Base-by-base conservation (phyloP, 2,329 filamentous ascomycete species). In the Didymellaceae sp. region DNA sequence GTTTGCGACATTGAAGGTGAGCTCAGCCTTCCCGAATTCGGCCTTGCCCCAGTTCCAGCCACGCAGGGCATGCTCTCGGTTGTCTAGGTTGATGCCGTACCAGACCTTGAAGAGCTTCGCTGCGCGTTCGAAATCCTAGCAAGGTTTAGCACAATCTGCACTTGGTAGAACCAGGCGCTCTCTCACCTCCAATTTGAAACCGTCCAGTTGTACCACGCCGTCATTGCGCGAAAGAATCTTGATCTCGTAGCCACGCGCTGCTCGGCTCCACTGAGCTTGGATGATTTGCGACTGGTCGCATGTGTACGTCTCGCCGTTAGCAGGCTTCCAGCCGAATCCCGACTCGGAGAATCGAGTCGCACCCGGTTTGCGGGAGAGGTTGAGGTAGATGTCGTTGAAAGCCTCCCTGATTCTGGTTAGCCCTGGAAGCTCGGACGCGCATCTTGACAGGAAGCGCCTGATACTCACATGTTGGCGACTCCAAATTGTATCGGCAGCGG, bases 21-120 rank as follows among this genome's bases (percentile, higher is more conserved):
- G 84, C 78, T 99, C 94, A 45, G 91, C 88, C 76, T 97, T 96
- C 55, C 89, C 88, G 72, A 99, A 96, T 67, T 99, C 94, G 58
- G 91, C 90, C 77, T 97, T 99, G 67, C 94, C 94, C 95, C 94
- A 99, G 74, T 99, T 99, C 94, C 94, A 99, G 48, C 94, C 94
- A 63, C 94, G 86, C 52, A 99, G 80, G 18, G 94, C 91, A 74
- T 97, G 94, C 75, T 99, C 94, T 74, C 90, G 91, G 73, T 85
- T 90, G 73, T 97, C 92, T 52, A 99, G 83, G 66, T 87, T 91
- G 67, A 94, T 88, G 77, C 91, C 94, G 77, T 97, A 99, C 90
- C 93, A 97, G 68, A 93, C 90, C 79, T 97, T 97, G 82, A 99
- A 97, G 62, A 94, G 85, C 74, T 96, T 97, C 76, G 80, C 83